Percentiles rank a stretch among this genome's conserved stretches.
Evolutionary conservation across 768 basidiomycete species (phyloP).

Genomic region (Lactarius deliciosus): DNA sequence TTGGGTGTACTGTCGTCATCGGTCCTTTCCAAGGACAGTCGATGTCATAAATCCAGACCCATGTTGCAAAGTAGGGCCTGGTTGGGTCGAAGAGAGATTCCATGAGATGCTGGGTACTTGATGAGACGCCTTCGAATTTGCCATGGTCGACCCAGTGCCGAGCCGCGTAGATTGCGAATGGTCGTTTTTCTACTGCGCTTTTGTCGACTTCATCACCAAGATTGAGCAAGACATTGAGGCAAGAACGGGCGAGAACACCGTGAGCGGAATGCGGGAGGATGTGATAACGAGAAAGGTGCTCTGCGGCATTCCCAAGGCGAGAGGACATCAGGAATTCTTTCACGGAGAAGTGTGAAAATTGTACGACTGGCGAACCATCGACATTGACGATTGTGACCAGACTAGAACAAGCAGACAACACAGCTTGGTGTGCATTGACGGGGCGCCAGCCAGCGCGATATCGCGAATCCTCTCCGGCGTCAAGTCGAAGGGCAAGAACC

Average conservation of each 20-base stretch:
- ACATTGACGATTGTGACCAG: neutral
- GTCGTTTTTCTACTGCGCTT: neutral
- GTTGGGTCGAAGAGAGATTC: neutral
- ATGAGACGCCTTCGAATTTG: neutral
- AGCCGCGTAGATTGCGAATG: constrained; percentile 14
- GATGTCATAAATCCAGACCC: constrained; percentile 14
- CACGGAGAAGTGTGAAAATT: constrained; percentile 15
- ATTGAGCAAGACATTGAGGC: constrained; percentile 5
- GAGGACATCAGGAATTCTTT: constrained; percentile 17
- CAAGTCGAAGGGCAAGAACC: constrained; percentile 1
- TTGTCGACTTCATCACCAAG: neutral
- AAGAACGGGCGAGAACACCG: neutral
- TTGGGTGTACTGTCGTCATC: constrained; percentile 1
- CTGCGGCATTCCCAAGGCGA: neutral
- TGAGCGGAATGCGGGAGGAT: neutral
- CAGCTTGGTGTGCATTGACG: neutral
- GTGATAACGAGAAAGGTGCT: neutral
- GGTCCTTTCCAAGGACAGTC: constrained; percentile 7
- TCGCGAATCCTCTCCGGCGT: neutral
- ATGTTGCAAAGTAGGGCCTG: constrained; percentile 5
- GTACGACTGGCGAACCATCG: neutral
- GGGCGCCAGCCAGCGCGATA: neutral
- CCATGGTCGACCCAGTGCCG: constrained; percentile 12
- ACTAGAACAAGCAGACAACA: constrained; percentile 16
- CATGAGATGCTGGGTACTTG: neutral